Base-by-base conservation (phyloP, 306 rosid genomes). In the Bauhinia variegata region DNA sequence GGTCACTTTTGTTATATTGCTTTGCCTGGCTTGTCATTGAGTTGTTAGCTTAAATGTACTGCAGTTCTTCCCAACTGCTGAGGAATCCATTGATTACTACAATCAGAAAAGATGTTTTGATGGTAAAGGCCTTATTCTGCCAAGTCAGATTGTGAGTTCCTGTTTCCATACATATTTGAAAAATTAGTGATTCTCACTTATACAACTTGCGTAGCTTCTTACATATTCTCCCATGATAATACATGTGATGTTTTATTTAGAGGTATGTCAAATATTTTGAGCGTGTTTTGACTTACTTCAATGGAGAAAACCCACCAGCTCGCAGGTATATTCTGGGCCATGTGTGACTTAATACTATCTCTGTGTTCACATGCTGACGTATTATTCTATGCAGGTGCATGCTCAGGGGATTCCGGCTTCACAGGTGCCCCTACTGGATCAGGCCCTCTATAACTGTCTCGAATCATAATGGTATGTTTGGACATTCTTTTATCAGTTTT, bases 401-500 rank as follows among this genome's bases (percentile, higher is more conserved):
- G 92, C 97, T 95, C 72, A 83, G 99, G 82, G 97, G 99, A 52
- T 86, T 95, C 77, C 96, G 97, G 54, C 96, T 95, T 75, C 96
- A 88, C 83, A 85, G 97, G 73, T 95, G 99, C 79, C 99, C 97
- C 34, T 95, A 90, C 80, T 95, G 99, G 99, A 87, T 90, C 78
- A 86, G 99, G 84, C 99, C 97, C 54, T 83, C 96, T 54, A 83
- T 95, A 64, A 95, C 99, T 28, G 83, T 95, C 73, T 90, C 95
- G n/a, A 87, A 95, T 80, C 92, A 88, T 80, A 88, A 83, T 54
- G 97, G 99, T 95, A 59, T 41, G 83, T 77, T 63, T n/a, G 43
- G 60, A 55, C 49, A 79, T 82, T 69, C 70, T 65, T 65, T 38
- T 47, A 13, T 78, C 59, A 62, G 59, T 56, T 12, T 76, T 46